Evolutionary conservation across 2,329 filamentous ascomycete genomes (phyloP), one percentile per base, ranked within the genome.

Genomic region (Berkeleyomyces rouxiae): DNA sequence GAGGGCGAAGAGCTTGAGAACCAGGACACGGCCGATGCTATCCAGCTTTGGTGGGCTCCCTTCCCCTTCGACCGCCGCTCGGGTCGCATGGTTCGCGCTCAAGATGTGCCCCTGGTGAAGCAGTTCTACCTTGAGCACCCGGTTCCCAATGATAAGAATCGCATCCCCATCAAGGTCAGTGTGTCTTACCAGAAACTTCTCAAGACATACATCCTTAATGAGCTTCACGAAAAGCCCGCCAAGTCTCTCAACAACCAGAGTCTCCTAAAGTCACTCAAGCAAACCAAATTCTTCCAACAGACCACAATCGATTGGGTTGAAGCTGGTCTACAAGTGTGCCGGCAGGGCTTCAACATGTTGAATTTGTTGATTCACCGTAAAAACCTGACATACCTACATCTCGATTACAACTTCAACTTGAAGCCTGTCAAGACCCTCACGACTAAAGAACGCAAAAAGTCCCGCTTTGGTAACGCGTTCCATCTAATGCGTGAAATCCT

Each of bases 261-360:
- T 69, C 75, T 99, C 64, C 82, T 97, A 72, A 84, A 84, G 69
- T 95, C 90, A 7, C 75, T 99, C 67, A 97, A 96, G 74, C 85
- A 90, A 68, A 99, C 93, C 58, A 99, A 99, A 71, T 99, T 99
- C 77, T 99, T 99, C 80, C 95, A 99, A 74, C 93, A 97, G 74
- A 99, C 93, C 2, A 96, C 90, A 7, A 97, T 99, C 67, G 93
- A 99, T 72, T 99, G 93, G 93, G 93, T 99, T 49, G 93, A 99
- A 76, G 93, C 95, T 68, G 93, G 95, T 76, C 80, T 99, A 70
- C 95, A 99, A 76, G 93, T 99, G 66, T 99, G 93, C 73, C 85
- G 93, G 59, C 93, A 99, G 72, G 93, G 93, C 62, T 99, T 96
- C 79, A 99, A 99, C 76, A 99, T 99, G 92, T 79, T 99, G 65